These are phyloP conservation scores for Cryphonectria nitschkei DNA, from an alignment of 2,329 filamentous ascomycete genomes.

Conservation along the genomic window DNA sequence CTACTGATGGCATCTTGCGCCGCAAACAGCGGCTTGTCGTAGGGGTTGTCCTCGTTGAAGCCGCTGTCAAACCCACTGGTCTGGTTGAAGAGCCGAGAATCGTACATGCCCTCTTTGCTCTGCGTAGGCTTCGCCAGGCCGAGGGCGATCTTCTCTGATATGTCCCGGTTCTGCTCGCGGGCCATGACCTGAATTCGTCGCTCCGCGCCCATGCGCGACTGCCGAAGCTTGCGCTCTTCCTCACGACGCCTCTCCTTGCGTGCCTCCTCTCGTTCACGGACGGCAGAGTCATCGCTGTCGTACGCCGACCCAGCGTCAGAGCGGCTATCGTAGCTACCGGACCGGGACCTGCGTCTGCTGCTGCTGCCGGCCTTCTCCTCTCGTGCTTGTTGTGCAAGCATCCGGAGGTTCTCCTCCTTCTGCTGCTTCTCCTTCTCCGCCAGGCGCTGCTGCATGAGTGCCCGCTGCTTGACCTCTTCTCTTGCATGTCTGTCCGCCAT, in stretches of 20 bases:
- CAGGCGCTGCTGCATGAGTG: constrained; percentile 92
- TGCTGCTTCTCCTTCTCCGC: constrained; percentile 95
- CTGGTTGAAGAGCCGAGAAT: constrained; percentile 93
- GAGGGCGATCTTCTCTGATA: constrained; percentile 94
- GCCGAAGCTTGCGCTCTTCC: constrained; percentile 85
- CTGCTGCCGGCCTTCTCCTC: constrained; percentile 69
- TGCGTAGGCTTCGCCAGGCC: constrained; percentile 94
- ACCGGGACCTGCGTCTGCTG: constrained; percentile 43
- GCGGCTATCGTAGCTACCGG: constrained; percentile 55
- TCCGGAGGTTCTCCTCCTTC: constrained; percentile 89
- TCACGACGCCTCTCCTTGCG: constrained; percentile 80
- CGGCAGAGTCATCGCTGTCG: constrained; percentile 68
- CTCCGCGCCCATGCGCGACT: constrained; percentile 95
- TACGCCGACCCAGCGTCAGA: constrained; percentile 49
- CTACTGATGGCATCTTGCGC: constrained; percentile 93
- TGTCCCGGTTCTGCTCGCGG: constrained; percentile 93
- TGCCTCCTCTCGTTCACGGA: constrained; percentile 75
- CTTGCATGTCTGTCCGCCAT: constrained; percentile 93
- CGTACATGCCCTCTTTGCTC: constrained; percentile 93
- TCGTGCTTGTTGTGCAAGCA: constrained; percentile 87
- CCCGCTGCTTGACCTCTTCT: constrained; percentile 91
- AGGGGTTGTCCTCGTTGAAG: constrained; percentile 96
- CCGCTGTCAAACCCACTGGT: constrained; percentile 87
- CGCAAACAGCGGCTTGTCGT: constrained; percentile 96
- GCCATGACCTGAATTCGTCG: constrained; percentile 90